Percentiles rank a stretch among this genome's conserved stretches.
phyloP scores from a whole-genome alignment of 345 rosid species.

The Fremontodendron californicum region DNA sequence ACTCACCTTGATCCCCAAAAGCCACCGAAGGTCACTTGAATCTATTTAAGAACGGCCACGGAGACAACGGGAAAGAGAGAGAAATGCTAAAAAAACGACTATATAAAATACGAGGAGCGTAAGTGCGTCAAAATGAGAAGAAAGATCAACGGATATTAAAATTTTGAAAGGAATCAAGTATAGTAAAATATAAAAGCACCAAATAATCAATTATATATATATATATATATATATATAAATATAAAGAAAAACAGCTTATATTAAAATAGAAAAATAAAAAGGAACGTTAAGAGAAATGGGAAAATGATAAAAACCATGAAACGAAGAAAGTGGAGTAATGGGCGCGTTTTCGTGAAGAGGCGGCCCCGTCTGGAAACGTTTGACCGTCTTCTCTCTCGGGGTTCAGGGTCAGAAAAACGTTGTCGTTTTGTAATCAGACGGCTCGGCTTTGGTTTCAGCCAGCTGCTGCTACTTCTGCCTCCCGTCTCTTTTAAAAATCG shows the following conservation, averaged over 20 bases:
- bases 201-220: background rate
- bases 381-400: background rate
- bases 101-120: background rate
- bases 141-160: slow-evolving; percentile 1
- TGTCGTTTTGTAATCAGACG: background rate
- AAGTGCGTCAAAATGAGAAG: background rate
- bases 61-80: background rate
- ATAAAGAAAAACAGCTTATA: background rate
- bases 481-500: background rate
- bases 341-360: background rate
- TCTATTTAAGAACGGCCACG: background rate
- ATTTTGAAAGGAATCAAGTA: background rate
- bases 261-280: background rate
- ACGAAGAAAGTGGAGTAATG: background rate
- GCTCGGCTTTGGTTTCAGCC: background rate
- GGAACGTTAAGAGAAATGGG: background rate
- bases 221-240: no score
- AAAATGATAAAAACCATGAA: background rate
- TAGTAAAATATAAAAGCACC: background rate
- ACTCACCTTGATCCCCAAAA: slow-evolving; percentile 7
- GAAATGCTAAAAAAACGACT: background rate
- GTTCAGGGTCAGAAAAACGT: background rate
- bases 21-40: background rate
- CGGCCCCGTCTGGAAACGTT: slow-evolving; percentile 13
- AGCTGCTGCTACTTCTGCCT: background rate